Base-by-base conservation (phyloP, 2,329 filamentous ascomycete species). In the Fusarium heterosporum region DNA sequence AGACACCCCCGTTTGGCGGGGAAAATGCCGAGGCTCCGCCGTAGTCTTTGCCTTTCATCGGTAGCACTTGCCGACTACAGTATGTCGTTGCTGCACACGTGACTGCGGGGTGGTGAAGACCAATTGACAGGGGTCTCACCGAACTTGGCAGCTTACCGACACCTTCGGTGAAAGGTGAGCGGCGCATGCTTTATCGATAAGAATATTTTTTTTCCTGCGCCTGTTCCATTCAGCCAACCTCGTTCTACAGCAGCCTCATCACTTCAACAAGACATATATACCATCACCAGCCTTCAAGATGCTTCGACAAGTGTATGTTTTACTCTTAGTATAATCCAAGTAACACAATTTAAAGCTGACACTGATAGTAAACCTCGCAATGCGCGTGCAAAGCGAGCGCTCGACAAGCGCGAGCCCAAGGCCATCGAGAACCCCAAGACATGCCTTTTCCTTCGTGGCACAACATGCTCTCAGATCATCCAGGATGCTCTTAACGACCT, bases 351-450 rank as follows among this genome's bases (percentile, higher is more conserved):
- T 36, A 42, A 46, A 43, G 34, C 51, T 58, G 41, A 51, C 43
- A 46, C 25, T 7, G 4, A 8, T 9, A 8, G 85, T 77, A 87
- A 87, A 80, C 86, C 86, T 69, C 83, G 84, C 66, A 88, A 87
- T 80, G 93, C 95, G 72, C 93, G 96, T 84, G 96, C 93, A 59
- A 97, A 97, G 85, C 91, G 96, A 73, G 94, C 93, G 68, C 89
- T 98, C 76, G 96, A 97, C 78, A 95, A 96, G 81, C 92, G 92
- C 75, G 94, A 93, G 75, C 93, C 96, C 58, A 97, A 97, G 79
- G 83, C 89, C 71, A 82, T 91, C 79, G 96, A 99, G 82, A 96
- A 96, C 80, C 89, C 93, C 64, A 97, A 97, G 81, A 92, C 87
- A 30, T 92, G 92, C 61, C 90, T 99, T 71, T 92, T 99, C 78